These are phyloP conservation scores for Fraxinus latifolia DNA, from an alignment of 305 asterid species.

Conservation along the genomic window DNA sequence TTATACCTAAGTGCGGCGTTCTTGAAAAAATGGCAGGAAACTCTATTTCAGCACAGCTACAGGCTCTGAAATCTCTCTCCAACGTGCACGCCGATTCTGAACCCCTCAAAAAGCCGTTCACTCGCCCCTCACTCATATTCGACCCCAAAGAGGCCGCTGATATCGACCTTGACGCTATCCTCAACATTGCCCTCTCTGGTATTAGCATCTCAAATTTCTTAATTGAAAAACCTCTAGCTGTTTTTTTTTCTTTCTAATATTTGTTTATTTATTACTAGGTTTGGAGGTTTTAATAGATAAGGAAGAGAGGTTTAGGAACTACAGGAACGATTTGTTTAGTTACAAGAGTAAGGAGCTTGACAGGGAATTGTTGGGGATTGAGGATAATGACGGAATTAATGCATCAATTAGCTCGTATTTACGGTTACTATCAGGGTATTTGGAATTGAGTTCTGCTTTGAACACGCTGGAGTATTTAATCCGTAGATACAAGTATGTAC, in stretches of 20 bases:
- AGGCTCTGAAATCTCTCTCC: constrained; percentile 51
- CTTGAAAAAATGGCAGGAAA: constrained; percentile 45
- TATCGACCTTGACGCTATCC: constrained; percentile 60
- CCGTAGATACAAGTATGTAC: constrained; percentile 75
- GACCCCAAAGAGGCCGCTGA: constrained; percentile 84
- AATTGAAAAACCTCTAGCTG: background rate
- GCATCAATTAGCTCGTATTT: constrained; percentile 58
- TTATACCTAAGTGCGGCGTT: background rate
- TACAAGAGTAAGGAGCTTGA: constrained; percentile 68
- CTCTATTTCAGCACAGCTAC: constrained; percentile 68
- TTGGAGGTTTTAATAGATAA: constrained; percentile 53
- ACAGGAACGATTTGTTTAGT: constrained; percentile 70
- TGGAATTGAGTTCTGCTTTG: constrained; percentile 53
- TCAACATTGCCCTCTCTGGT: constrained; percentile 59
- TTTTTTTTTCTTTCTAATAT: background rate
- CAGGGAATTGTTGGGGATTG: constrained; percentile 62
- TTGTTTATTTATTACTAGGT: constrained; percentile 41
- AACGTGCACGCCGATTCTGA: constrained; percentile 51
- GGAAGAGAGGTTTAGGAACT: constrained; percentile 66
- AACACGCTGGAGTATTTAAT: constrained; percentile 82
- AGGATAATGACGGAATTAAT: constrained; percentile 64
- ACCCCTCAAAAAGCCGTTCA: constrained; percentile 59
- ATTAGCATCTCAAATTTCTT: background rate
- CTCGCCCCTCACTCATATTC: constrained; percentile 73
- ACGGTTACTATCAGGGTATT: constrained; percentile 61